These are phyloP conservation scores for Nothopassalora personata DNA, from an alignment of 2,329 filamentous ascomycete genomes.

Conservation along the genomic window DNA sequence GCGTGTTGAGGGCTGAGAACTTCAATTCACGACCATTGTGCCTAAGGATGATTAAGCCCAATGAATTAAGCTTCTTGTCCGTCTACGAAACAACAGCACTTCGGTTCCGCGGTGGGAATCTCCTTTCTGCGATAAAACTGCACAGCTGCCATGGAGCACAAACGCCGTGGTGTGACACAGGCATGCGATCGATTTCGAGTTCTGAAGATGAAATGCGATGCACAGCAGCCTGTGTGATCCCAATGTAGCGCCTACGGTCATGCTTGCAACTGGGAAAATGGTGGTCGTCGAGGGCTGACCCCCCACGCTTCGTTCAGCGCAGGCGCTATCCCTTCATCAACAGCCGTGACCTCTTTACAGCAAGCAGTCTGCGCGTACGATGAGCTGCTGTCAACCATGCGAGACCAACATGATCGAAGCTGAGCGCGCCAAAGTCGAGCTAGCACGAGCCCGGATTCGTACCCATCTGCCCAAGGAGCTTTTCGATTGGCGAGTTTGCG, in stretches of 20 bases:
- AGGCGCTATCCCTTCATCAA: not conserved
- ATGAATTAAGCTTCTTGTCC: not conserved
- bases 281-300: conserved; percentile 8
- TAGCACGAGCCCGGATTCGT: conserved; percentile 3
- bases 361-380: conserved; percentile 11
- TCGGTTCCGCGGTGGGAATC: not conserved
- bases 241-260: conserved; percentile 14
- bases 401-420: not conserved
- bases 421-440: conserved; percentile 2
- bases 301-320: not conserved
- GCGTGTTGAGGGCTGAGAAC: not conserved
- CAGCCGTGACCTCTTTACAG: not conserved
- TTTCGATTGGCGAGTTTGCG: not conserved
- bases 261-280: conserved; percentile 9
- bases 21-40: not conserved
- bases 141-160: conserved; percentile 6
- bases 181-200: conserved; percentile 13
- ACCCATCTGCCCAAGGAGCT: conserved; percentile 4
- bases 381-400: conserved; percentile 2
- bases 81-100: not conserved
- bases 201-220: conserved; percentile 12
- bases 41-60: not conserved
- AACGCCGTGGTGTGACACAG: conserved; percentile 9
- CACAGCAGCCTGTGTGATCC: conserved; percentile 6
- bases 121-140: not conserved